Evolutionary conservation across 345 rosid genomes (phyloP), one percentile per base, ranked within the genome.

Genomic region (Viola odorata): DNA sequence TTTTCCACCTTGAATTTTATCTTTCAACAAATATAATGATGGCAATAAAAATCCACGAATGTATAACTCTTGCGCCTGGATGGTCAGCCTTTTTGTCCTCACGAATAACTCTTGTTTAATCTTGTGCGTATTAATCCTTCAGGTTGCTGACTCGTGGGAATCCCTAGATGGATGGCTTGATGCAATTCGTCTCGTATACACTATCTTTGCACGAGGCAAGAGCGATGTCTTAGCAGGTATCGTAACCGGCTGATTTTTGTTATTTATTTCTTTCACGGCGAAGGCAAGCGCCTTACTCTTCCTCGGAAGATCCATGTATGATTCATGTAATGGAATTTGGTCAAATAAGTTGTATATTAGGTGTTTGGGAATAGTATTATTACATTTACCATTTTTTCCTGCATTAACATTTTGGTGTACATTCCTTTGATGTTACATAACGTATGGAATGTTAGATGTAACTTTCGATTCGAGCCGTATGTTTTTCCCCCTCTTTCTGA

Each of bases 81-180:
- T n/a, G n/a, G n/a, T n/a, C n/a, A n/a, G n/a, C n/a, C 32, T 23
- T 11, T 11, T 10, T 47, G 12, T 47, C 13, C 32, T 6, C 11
- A 12, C 12, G 3, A 42, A 50, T 17, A 44, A 10, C 17, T 42
- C 45, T 16, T 15, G 13, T 42, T 63, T 52, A 53, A 45, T 45
- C 37, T 10, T 10, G 23, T 56, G 47, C 51, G 54, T 58, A 23
- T 54, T 68, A 50, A 41, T 55, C 41, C 32, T 74, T 58, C 82
- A 94, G 99, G 83, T 95, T 64, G 99, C 98, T 37, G 99, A 91
- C 57, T 85, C 96, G 5, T 86, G 97, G 99, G 99, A 91, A 77
- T 81, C 85, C 32, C 78, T 91, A 39, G 96, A 87, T 71, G 98
- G 97, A 66, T 95, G 99, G 98, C 83, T 91, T 0, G 99, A 95